Evolutionary conservation across 2,329 filamentous ascomycete genomes (phyloP), one percentile per base, ranked within the genome.

Genomic region (Colletotrichum higginsianum): DNA sequence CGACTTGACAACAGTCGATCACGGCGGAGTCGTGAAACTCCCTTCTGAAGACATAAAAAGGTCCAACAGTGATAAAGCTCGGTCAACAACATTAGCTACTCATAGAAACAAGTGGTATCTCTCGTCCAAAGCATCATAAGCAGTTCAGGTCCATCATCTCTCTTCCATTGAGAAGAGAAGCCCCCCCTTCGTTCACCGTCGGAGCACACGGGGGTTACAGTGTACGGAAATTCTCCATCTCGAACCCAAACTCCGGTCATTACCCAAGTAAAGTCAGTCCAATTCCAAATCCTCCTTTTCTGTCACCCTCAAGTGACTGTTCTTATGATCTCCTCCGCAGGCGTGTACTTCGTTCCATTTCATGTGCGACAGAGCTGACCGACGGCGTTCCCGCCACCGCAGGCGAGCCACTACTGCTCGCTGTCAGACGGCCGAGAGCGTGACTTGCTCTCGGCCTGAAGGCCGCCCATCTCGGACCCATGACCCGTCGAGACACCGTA

Each of bases 391-490:
- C 57, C 40, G 3, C 26, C n/a, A 11, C 12, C 12, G 21, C 40
- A 3, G 18, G 1, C 6, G 3, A 21, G 26, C 44, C 38, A 9
- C 30, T 26, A 61, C 44, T 9, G 13, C n/a, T 38, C n/a, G 8
- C 50, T 13, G 12, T 26, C 47, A 2, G 38, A 63, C 1, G 67
- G 26, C 44, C 13, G 62, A 30, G 62, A 23, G 56, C 30, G 63
- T 57, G 55, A 62, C 50, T 71, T 66, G 40, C 60, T 56, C 67
- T 76, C 69, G 35, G 73, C 64, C 74, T 78, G 76, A 58, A 78
- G 67, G 21, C 77, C 71, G 30, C 77, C 78, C 35, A 81, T 75
- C 75, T 82, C 80, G 16, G 79, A 74, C 15, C 57, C 57, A 7
- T 73, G 67, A 1, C 68, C 64, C 2, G 68, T 71, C 38, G 68